Evolutionary conservation across 345 rosid species (phyloP).

Genomic region (sweet orange (Citrus sinensis)): DVS_A1.0 CM039167.1:11030001-11030500

Average conservation of each 20-base stretch:
- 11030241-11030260: background rate
- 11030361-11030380: background rate
- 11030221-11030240: background rate
- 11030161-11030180: background rate
- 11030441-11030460: too few species aligned
- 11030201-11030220: background rate
- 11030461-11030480: too few species aligned
- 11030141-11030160: background rate
- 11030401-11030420: too few species aligned
- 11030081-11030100: background rate
- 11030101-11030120: slow-evolving; percentile 2
- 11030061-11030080: background rate
- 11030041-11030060: background rate
- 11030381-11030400: too few species aligned
- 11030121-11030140: background rate
- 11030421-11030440: too few species aligned
- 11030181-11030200: background rate
- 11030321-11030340: too few species aligned
- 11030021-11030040: background rate
- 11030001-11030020: background rate
- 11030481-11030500: too few species aligned
- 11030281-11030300: background rate
- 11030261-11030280: background rate
- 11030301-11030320: background rate
- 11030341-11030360: too few species aligned